These are phyloP conservation scores for Herpetomonas samuelpessoai DNA, from an alignment of 208 protist genomes.

Conservation along the genomic window DNA sequence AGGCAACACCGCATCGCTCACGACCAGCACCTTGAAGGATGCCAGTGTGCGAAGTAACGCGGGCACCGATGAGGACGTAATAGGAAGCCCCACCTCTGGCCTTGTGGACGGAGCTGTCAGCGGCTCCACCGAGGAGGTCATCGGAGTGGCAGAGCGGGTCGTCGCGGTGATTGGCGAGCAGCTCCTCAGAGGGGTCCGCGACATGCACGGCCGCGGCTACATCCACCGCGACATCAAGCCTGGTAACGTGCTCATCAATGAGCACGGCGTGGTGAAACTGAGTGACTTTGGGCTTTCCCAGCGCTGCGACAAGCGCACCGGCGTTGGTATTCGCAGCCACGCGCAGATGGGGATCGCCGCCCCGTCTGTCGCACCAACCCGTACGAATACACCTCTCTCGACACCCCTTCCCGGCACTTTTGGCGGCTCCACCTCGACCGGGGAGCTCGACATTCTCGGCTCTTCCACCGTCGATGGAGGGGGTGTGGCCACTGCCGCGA, in stretches of 20 bases:
- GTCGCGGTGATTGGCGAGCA: conserved; percentile 84
- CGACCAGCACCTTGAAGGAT: conserved; percentile 9
- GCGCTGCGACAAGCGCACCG: conserved; percentile 29
- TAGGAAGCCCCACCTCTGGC: too few species aligned
- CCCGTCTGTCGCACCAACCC: conserved; percentile 18
- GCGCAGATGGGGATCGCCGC: conserved; percentile 16
- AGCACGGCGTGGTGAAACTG: conserved; percentile 93
- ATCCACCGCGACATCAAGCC: conserved; percentile 94
- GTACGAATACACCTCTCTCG: conserved; percentile 28
- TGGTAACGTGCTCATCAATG: conserved; percentile 95
- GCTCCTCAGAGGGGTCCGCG: conserved; percentile 70
- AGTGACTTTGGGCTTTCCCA: conserved; percentile 95
- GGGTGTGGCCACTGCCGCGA: neutral
- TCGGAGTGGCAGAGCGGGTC: conserved; percentile 70
- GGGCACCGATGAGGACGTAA: conserved; percentile 21
- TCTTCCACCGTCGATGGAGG: too few species aligned
- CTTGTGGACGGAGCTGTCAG: conserved; percentile 20
- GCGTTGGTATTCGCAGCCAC: conserved; percentile 15
- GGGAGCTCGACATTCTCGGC: conserved; percentile 5
- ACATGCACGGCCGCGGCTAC: conserved; percentile 84
- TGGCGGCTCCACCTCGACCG: neutral
- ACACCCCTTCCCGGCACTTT: conserved; percentile 11
- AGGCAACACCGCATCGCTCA: neutral
- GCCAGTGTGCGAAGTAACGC: conserved; percentile 24
- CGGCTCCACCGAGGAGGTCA: conserved; percentile 33